Conservation (phyloP, 2,329 filamentous ascomycete genomes). For the Huntiella bhutanensis region DNA sequence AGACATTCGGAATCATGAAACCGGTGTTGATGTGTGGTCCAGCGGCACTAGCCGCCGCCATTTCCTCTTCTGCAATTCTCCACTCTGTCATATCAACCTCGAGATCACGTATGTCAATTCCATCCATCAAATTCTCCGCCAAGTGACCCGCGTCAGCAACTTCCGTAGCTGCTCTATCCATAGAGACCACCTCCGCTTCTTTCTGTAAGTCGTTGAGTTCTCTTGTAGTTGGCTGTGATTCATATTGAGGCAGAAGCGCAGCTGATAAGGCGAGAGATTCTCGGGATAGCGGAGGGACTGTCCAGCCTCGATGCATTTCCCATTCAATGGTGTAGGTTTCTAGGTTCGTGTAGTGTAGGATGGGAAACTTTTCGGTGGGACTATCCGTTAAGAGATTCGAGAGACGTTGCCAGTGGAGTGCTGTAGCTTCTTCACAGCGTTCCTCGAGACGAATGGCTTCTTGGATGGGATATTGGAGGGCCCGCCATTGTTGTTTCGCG, state of each 20-base stretch:
- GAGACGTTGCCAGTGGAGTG: slow-evolving; percentile 13
- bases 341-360: slow-evolving; percentile 7
- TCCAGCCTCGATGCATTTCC: slow-evolving; percentile 11
- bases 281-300: not conserved
- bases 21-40: not conserved
- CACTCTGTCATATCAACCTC: not conserved
- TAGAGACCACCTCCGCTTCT: not conserved
- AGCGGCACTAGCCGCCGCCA: not conserved
- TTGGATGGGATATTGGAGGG: slow-evolving; percentile 21
- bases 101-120: not conserved
- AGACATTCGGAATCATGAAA: not conserved
- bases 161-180: slow-evolving; percentile 3
- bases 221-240: slow-evolving; percentile 6
- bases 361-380: not conserved
- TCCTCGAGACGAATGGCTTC: slow-evolving; percentile 18
- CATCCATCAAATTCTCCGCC: not conserved
- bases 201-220: not conserved
- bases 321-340: slow-evolving; percentile 11
- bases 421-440: slow-evolving; percentile 15
- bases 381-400: not conserved
- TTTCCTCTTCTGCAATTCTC: not conserved
- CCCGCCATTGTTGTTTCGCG: slow-evolving; percentile 25
- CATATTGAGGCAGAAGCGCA: slow-evolving; percentile 5
- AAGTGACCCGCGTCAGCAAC: slow-evolving; percentile 14
- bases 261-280: slow-evolving; percentile 4